Percentiles rank a stretch among this genome's conserved stretches.
phyloP scores from a whole-genome alignment of 352 stramenopile genomes.

The Phytophthora boehmeriae region DNA sequence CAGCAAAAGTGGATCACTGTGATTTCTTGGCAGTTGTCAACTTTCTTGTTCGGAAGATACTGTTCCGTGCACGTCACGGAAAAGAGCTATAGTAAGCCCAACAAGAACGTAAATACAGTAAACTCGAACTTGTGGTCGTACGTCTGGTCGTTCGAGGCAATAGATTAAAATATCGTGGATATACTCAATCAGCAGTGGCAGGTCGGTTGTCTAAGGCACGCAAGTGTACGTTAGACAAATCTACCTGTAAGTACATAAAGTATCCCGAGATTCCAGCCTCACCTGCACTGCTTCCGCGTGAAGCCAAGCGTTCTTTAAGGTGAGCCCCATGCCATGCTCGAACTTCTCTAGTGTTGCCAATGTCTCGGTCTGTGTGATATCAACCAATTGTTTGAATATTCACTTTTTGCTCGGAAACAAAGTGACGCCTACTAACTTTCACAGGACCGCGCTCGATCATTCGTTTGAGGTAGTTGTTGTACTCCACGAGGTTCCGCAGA shows the following conservation, averaged over 20 bases:
- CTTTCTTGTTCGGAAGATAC: conserved; percentile 76
- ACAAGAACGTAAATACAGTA: not conserved
- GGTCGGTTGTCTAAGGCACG: conserved; percentile 77
- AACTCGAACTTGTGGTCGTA: conserved; percentile 24
- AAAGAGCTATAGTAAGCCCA: not conserved
- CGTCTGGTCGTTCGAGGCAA: conserved; percentile 70
- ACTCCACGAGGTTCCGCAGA: conserved; percentile 83
- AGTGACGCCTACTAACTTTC: conserved; percentile 42
- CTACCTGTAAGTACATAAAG: not conserved
- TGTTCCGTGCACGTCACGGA: conserved; percentile 15
- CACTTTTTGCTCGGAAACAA: not conserved
- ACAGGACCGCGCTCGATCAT: conserved; percentile 66
- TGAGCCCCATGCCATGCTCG: conserved; percentile 87
- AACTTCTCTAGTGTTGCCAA: conserved; percentile 84
- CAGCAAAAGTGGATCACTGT: conserved; percentile 89
- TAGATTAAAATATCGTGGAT: conserved; percentile 85
- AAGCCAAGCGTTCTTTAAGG: conserved; percentile 90
- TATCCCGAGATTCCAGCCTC: not conserved
- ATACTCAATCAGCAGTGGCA: conserved; percentile 90
- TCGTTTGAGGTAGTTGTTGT: conserved; percentile 79
- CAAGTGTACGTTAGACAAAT: not conserved
- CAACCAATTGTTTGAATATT: not conserved
- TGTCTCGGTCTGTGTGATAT: conserved; percentile 51
- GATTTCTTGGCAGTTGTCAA: conserved; percentile 85
- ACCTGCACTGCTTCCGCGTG: conserved; percentile 90